phyloP scores from a whole-genome alignment of 139 green algal genomes.

The Picochlorum sp. region DNA sequence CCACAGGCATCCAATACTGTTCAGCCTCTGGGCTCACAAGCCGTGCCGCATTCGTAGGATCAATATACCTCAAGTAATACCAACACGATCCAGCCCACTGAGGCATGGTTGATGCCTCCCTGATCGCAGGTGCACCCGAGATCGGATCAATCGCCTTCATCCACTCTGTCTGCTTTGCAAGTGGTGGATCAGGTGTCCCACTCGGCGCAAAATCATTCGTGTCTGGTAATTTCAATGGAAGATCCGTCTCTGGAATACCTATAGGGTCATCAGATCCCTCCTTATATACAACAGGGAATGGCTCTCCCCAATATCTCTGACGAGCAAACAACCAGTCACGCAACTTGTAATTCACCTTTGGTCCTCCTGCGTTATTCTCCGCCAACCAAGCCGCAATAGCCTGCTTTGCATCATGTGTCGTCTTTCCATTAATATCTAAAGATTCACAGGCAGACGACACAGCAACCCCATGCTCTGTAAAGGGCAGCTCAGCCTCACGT shows the following conservation, averaged over 20 bases:
- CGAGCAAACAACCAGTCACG: slow-evolving; percentile 97
- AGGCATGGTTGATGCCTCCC: slow-evolving; percentile 97
- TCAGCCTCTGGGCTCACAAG: slow-evolving; percentile 79
- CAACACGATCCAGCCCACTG: slow-evolving; percentile 79
- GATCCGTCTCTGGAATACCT: slow-evolving; percentile 60
- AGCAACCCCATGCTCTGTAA: slow-evolving; percentile 44
- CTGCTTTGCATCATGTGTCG: slow-evolving; percentile 29
- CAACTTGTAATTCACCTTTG: slow-evolving; percentile 94
- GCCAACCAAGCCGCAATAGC: slow-evolving; percentile 49
- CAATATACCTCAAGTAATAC: slow-evolving; percentile 97
- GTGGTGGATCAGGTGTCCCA: slow-evolving; percentile 72
- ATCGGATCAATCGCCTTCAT: slow-evolving; percentile 53
- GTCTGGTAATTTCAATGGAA: slow-evolving; percentile 82
- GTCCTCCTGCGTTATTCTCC: slow-evolving; percentile 11
- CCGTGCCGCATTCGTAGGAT: slow-evolving; percentile 61
- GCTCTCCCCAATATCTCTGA: slow-evolving; percentile 98
- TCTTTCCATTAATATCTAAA: slow-evolving; percentile 68
- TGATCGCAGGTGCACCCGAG: slow-evolving; percentile 39
- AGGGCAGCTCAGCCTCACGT: slow-evolving; percentile 40
- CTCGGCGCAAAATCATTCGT: slow-evolving; percentile 83
- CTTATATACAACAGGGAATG: slow-evolving; percentile 89
- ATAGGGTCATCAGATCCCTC: slow-evolving; percentile 54
- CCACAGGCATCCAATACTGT: slow-evolving; percentile 96
- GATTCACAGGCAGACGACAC: slow-evolving; percentile 47
- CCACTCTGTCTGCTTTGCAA: slow-evolving; percentile 76